Conservation (phyloP, 1,139 yeast genomes). For the Taiozyma onychis region DNA sequence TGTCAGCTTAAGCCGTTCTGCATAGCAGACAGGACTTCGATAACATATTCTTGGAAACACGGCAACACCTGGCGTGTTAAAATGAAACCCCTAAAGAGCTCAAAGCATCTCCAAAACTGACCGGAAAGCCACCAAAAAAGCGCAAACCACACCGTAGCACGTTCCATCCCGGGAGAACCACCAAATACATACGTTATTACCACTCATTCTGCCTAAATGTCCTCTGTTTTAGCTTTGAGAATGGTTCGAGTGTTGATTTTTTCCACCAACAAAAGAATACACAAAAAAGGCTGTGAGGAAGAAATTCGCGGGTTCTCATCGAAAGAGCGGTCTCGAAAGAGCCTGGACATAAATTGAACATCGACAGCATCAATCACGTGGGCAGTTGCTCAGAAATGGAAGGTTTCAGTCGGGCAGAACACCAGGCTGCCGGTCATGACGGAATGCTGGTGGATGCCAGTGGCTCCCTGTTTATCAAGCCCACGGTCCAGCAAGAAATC, state of each 20-base stretch:
- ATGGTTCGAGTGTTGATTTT: not conserved
- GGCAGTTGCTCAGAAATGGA: conserved; percentile 1
- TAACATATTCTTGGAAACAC: not conserved
- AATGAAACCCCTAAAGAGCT: not conserved
- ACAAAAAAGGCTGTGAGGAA: not conserved
- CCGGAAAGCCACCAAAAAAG: not conserved
- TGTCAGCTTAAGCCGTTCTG: not conserved
- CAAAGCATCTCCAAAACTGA: not conserved
- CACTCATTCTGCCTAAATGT: not conserved
- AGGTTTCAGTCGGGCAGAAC: conserved; percentile 10
- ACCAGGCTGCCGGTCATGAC: conserved; percentile 86
- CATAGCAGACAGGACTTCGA: not conserved
- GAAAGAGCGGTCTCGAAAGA: no score
- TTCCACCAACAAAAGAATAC: not conserved
- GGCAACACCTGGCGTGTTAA: not conserved
- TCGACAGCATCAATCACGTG: no score
- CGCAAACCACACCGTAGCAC: not conserved
- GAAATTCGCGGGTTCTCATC: not conserved
- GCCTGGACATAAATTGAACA: no score
- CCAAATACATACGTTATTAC: conserved; percentile 3
- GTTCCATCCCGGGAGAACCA: not conserved
- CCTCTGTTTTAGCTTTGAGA: not conserved
- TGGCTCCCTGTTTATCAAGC: conserved; percentile 70
- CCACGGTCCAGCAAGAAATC: conserved; percentile 57
- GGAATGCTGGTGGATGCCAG: conserved; percentile 61